phyloP scores from a whole-genome alignment of 1,139 yeast species.

The Scheffersomyces titani region DNA sequence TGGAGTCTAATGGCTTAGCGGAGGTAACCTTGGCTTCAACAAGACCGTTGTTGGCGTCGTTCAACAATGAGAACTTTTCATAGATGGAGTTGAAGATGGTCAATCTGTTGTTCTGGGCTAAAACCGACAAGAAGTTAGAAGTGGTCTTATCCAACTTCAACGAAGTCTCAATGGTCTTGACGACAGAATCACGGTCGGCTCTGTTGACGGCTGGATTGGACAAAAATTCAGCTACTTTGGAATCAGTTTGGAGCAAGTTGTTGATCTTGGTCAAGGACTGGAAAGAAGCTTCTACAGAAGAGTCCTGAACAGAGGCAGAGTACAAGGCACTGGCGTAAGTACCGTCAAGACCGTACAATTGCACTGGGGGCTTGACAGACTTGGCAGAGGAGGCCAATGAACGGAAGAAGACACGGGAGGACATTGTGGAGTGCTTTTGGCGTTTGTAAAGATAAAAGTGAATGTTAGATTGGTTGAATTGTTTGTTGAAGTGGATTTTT shows the following conservation, averaged over 20 bases:
- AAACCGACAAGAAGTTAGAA: conserved; percentile 75
- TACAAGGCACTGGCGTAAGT: conserved; percentile 95
- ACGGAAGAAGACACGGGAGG: conserved; percentile 70
- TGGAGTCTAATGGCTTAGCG: conserved; percentile 81
- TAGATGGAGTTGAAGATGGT: conserved; percentile 64
- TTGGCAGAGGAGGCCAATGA: conserved; percentile 67
- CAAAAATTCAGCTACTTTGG: conserved; percentile 62
- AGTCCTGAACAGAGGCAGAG: conserved; percentile 86
- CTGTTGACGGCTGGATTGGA: conserved; percentile 82
- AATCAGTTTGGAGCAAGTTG: conserved; percentile 59
- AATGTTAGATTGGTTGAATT: too few species aligned
- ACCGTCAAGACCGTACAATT: conserved; percentile 93
- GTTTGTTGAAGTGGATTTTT: too few species aligned
- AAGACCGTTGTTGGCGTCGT: conserved; percentile 88
- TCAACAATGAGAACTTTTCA: conserved; percentile 72
- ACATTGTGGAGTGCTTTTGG: conserved; percentile 34
- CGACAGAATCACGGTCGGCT: conserved; percentile 73
- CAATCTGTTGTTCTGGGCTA: conserved; percentile 96
- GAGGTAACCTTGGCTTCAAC: conserved; percentile 94
- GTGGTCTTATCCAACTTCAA: conserved; percentile 73
- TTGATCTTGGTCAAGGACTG: conserved; percentile 64
- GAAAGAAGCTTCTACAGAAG: conserved; percentile 73
- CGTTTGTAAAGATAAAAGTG: too few species aligned
- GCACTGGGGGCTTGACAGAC: conserved; percentile 81
- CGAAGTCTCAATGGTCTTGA: conserved; percentile 56